Base-by-base conservation (phyloP, 257 asterid species). In the Hygrophila difformis region DNA sequence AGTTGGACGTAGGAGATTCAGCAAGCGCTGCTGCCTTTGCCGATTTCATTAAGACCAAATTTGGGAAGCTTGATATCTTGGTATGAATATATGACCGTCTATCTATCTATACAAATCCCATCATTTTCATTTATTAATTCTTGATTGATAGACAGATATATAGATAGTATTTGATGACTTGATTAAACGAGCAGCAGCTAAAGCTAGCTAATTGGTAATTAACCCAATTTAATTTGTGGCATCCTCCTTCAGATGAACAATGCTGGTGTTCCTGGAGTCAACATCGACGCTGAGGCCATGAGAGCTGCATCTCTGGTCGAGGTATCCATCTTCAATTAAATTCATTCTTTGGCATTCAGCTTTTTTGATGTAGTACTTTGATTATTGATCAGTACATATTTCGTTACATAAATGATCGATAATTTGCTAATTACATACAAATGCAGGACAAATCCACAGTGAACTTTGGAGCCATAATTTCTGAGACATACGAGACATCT, bases 21-120 rank as follows among this genome's bases (percentile, higher is more conserved):
- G 49, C 41, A 0, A 72, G 65, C 41, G 19, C 67, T 47, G 44
- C 59, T 64, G 55, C 62, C 12, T 51, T 72, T 3, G 59, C 53
- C 13, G 62, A 57, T 0, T 68, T 72, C 18, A 16, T 72, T 38
- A 64, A 57, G 20, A 22, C 44, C 13, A 51, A 51, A 10, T 58
- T 62, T 18, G 67, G 67, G 14, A 68, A 48, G 53, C 67, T 68
- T 12, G 75, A 68, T 20, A 46, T 47, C 39, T 44, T 64, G 61
- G 65, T 64, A 56, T 19, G 18, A 33, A 3, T 24, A 3, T 24
- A 24, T 24, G 29, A 24, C 29, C 3, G 29, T 7, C 7, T 3
- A 2, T 24, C 7, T 7, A 24, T 3, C 29, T 24, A 24, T 2
- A 7, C 29, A 24, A 7, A 24, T 34, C 12, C 6, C n/a, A n/a